Evolutionary conservation across 2,329 filamentous ascomycete species (phyloP).

Genomic region (Colletotrichum kahawae): DNA sequence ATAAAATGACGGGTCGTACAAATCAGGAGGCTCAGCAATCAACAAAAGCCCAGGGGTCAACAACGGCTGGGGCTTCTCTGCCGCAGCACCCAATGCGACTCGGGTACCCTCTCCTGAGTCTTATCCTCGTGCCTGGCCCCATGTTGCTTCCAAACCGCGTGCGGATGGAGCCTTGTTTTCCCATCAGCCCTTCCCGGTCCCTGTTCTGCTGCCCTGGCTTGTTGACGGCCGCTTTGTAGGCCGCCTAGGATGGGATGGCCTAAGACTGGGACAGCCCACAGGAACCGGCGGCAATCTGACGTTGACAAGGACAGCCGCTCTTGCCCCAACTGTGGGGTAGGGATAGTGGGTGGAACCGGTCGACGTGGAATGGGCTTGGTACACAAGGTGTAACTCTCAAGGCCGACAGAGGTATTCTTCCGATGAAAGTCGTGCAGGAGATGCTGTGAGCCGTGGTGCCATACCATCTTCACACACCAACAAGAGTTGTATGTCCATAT

Average conservation of each 20-base stretch:
- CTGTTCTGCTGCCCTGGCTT: not conserved
- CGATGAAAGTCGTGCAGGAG: not conserved
- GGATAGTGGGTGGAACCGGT: constrained; percentile 3
- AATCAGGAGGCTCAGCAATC: not conserved
- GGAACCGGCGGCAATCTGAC: constrained; percentile 20
- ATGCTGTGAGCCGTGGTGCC: not conserved
- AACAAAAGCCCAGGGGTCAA: not conserved
- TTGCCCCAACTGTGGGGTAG: constrained; percentile 12
- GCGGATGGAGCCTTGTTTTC: constrained; percentile 14
- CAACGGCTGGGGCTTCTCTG: not conserved
- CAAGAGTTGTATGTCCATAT: not conserved
- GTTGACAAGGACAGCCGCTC: constrained; percentile 13
- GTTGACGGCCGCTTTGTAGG: not conserved
- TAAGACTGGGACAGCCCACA: not conserved
- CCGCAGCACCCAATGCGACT: not conserved
- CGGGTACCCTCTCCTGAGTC: constrained; percentile 20
- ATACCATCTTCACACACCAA: not conserved
- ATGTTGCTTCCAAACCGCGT: constrained; percentile 17
- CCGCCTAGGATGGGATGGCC: not conserved
- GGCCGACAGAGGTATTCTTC: not conserved
- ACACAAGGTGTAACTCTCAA: not conserved
- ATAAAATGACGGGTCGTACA: not conserved
- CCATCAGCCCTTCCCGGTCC: not conserved
- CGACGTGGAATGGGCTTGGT: not conserved
- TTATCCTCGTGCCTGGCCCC: constrained; percentile 9